Conservation (phyloP, 2,329 filamentous ascomycete genomes). For the Fusarium siculi region DNA sequence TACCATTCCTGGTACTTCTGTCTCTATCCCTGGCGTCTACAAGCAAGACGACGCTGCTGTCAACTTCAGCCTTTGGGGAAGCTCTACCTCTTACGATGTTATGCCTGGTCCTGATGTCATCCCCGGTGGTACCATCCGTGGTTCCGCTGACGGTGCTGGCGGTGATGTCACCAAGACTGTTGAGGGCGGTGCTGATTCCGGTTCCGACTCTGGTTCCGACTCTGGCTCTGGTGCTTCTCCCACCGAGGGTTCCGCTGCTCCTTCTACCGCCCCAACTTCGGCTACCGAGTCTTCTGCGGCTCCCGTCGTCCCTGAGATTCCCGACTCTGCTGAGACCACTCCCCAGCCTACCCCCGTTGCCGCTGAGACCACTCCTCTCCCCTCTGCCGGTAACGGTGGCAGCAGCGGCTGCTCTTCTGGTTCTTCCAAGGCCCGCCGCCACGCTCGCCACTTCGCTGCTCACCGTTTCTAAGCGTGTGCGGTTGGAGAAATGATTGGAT, state of each 20-base stretch:
- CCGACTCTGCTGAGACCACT: background rate
- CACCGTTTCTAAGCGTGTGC: background rate
- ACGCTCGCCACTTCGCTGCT: slow-evolving; percentile 1
- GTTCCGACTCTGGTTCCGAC: background rate
- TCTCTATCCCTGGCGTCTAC: slow-evolving; percentile 20
- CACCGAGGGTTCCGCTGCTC: background rate
- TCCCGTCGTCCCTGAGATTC: background rate
- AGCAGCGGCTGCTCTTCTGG: background rate
- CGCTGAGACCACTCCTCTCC: background rate
- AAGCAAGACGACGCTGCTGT: slow-evolving; percentile 17
- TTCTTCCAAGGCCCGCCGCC: slow-evolving; percentile 7
- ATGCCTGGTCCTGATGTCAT: slow-evolving; percentile 13
- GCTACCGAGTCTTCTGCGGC: background rate
- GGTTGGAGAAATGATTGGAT: background rate
- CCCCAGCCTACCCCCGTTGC: background rate
- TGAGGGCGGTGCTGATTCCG: slow-evolving; percentile 5
- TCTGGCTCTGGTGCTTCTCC: background rate
- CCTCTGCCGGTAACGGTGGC: background rate
- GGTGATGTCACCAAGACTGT: slow-evolving; percentile 10
- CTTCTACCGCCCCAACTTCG: background rate
- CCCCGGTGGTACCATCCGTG: slow-evolving; percentile 18
- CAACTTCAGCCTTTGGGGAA: slow-evolving; percentile 17
- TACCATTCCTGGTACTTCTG: slow-evolving; percentile 9
- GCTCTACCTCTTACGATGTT: slow-evolving; percentile 8
- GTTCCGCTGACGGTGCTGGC: background rate